These are phyloP conservation scores for Cordyceps tenuipes DNA, from an alignment of 2,329 filamentous ascomycete species.

Conservation along the genomic window DNA sequence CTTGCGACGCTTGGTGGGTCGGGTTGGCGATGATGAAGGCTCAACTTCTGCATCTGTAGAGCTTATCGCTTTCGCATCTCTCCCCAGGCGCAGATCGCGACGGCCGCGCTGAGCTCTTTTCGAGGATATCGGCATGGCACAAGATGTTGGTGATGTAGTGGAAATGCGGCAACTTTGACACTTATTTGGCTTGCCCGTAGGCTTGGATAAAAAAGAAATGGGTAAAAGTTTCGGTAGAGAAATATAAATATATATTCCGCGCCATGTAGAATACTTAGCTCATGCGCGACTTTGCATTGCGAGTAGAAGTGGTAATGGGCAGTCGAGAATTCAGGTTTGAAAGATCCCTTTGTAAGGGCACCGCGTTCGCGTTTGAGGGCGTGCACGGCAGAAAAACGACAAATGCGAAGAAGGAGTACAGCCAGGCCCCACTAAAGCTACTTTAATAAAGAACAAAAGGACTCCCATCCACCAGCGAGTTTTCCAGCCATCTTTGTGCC, in stretches of 20 bases:
- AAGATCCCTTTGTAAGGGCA: conserved; percentile 8
- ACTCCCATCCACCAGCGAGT: background rate
- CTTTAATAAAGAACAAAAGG: background rate
- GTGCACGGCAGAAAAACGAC: background rate
- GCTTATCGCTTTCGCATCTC: conserved; percentile 19
- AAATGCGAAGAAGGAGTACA: background rate
- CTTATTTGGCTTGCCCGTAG: background rate
- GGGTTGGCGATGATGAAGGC: conserved; percentile 52
- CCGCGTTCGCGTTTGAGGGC: conserved; percentile 12
- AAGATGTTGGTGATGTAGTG: conserved; percentile 1
- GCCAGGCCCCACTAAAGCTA: background rate
- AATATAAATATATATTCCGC: background rate
- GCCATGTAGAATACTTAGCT: background rate
- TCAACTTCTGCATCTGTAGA: conserved; percentile 31
- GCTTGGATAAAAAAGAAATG: background rate
- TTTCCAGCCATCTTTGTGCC: background rate
- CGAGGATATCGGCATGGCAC: conserved; percentile 29
- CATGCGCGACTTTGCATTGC: background rate
- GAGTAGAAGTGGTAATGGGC: background rate
- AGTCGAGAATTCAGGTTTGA: background rate
- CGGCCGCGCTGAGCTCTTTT: conserved; percentile 30
- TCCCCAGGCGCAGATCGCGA: conserved; percentile 31
- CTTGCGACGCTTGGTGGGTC: conserved; percentile 57
- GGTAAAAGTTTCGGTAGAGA: background rate
- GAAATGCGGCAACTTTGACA: background rate